Percentiles rank a stretch among this genome's conserved stretches.
Conservation (phyloP, 108 stramenopile species). For the Epipyxis sp. region DNA sequence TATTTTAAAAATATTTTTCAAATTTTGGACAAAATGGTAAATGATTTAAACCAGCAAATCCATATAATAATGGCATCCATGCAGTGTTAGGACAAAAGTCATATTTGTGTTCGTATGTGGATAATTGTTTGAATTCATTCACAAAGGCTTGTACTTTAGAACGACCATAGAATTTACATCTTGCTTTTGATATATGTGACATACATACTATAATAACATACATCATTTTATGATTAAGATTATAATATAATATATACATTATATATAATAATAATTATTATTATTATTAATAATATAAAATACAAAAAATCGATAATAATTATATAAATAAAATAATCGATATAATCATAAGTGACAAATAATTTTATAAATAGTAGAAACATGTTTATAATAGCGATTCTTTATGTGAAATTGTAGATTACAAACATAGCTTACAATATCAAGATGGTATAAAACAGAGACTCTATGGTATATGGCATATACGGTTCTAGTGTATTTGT, state of each 20-base stretch:
- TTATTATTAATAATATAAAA: neutral
- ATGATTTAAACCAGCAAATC: neutral
- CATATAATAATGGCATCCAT: neutral
- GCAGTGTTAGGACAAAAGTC: neutral
- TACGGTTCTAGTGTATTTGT: too few relatives aligned
- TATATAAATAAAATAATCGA: neutral
- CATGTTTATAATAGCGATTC: too few relatives aligned
- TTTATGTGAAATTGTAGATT: too few relatives aligned
- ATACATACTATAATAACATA: neutral
- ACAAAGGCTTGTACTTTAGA: conserved; percentile 1
- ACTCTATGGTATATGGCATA: too few relatives aligned
- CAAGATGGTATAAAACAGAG: too few relatives aligned
- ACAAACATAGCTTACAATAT: too few relatives aligned
- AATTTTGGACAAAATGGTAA: conserved; percentile 7
- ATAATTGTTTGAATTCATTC: neutral
- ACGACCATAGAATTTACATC: neutral
- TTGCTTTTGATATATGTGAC: neutral
- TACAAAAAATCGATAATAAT: neutral
- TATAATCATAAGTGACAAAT: neutral
- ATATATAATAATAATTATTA: neutral
- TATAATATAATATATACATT: neutral
- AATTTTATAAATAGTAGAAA: too few relatives aligned
- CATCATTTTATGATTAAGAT: neutral
- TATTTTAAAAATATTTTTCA: neutral
- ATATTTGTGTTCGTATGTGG: neutral